Evolutionary conservation across 352 stramenopile genomes (phyloP).

Genomic region (Phytophthora chlamydospora): DNA sequence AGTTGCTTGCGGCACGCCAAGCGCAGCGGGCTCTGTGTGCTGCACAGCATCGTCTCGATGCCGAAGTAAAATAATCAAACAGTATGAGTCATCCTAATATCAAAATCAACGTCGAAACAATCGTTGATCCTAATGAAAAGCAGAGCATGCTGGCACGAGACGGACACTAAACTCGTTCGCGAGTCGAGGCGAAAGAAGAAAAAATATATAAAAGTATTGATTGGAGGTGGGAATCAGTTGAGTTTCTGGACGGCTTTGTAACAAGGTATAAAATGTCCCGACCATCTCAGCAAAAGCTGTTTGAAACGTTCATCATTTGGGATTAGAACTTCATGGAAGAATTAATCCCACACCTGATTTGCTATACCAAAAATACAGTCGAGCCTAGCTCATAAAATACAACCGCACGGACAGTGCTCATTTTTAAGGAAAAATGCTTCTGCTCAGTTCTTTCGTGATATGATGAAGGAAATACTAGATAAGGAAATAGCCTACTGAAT

Average conservation of each 20-base stretch:
- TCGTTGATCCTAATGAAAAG: too few relatives aligned
- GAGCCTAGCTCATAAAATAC: too few relatives aligned
- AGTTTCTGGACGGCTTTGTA: slow-evolving; percentile 77
- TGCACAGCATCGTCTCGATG: slow-evolving; percentile 18
- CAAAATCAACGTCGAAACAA: too few relatives aligned
- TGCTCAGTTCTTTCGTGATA: too few relatives aligned
- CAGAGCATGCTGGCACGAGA: too few relatives aligned
- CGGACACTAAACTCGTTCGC: too few relatives aligned
- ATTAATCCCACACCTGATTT: slow-evolving; percentile 80
- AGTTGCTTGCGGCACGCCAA: slow-evolving; percentile 28
- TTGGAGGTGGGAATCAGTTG: slow-evolving; percentile 61
- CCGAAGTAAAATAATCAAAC: slow-evolving; percentile 19
- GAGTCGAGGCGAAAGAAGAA: too few relatives aligned
- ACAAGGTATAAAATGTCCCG: slow-evolving; percentile 81
- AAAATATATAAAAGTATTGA: slow-evolving; percentile 1
- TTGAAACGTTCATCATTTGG: slow-evolving; percentile 87
- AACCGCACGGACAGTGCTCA: too few relatives aligned
- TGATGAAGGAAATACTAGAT: too few relatives aligned
- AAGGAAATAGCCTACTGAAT: too few relatives aligned
- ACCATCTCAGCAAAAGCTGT: slow-evolving; percentile 74
- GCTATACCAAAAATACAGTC: not conserved
- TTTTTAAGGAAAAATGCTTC: too few relatives aligned
- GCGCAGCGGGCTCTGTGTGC: slow-evolving; percentile 28
- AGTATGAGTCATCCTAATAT: slow-evolving; percentile 10
- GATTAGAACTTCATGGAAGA: slow-evolving; percentile 85